phyloP scores from a whole-genome alignment of 2,329 filamentous ascomycete species.

The Cadophora sp. region DNA sequence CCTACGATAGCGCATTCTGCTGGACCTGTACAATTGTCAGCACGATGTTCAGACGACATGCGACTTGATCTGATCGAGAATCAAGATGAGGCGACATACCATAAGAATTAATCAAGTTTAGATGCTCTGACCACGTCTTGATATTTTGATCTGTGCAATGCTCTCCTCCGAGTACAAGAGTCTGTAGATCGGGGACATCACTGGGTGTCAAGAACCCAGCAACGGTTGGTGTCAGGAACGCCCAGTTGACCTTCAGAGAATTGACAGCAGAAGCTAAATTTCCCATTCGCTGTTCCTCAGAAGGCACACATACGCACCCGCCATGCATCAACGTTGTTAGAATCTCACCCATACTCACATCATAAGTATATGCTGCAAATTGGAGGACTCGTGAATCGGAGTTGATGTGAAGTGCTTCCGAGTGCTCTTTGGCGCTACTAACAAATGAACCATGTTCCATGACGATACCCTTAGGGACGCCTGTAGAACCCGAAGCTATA shows the following conservation, averaged over 20 bases:
- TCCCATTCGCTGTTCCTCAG: conserved; percentile 33
- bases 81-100: not conserved
- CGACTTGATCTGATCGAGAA: not conserved
- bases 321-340: conserved; percentile 33
- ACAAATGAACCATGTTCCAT: conserved; percentile 28
- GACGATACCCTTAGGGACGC: conserved; percentile 34
- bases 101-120: conserved; percentile 47
- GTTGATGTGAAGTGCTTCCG: conserved; percentile 1
- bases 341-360: conserved; percentile 34
- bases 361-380: conserved; percentile 35
- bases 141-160: conserved; percentile 54
- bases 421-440: conserved; percentile 22
- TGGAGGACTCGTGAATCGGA: conserved; percentile 28
- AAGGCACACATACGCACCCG: conserved; percentile 35
- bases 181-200: conserved; percentile 36
- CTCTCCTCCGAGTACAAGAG: conserved; percentile 34
- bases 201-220: conserved; percentile 44
- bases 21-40: not conserved
- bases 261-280: conserved; percentile 29
- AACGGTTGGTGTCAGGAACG: conserved; percentile 34
- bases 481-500: conserved; percentile 42
- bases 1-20: conserved; percentile 12
- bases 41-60: not conserved
- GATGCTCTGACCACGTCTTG: conserved; percentile 45
- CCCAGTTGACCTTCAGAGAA: conserved; percentile 29